These are phyloP conservation scores for Coffea canephora DNA, from an alignment of 257 asterid species.

Conservation along the genomic window DNA sequence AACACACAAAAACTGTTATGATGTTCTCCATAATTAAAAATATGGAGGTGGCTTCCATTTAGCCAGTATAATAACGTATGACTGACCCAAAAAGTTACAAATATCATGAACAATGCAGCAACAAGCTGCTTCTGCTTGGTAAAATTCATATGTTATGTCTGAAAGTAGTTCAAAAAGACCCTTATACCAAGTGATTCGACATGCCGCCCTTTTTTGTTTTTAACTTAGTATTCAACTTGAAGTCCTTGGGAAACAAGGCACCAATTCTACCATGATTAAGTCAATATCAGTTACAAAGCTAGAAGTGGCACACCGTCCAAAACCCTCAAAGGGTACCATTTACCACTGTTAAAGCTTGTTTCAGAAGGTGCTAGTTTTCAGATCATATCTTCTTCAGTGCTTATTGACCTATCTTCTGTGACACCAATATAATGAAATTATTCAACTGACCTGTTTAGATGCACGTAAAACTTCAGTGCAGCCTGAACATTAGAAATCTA, in stretches of 20 bases:
- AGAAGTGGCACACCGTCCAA: neutral
- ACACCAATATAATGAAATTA: neutral
- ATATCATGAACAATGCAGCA: neutral
- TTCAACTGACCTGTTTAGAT: neutral
- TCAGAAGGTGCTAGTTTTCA: neutral
- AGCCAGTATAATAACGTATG: neutral
- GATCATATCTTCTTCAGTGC: neutral
- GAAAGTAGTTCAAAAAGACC: neutral
- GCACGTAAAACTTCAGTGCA: neutral
- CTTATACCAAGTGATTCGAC: neutral
- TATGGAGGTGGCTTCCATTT: neutral
- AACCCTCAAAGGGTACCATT: neutral
- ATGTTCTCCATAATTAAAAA: neutral
- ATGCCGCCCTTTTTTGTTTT: neutral
- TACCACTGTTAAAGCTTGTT: neutral
- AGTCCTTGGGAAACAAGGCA: no score
- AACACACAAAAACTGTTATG: neutral
- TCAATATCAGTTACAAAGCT: no score
- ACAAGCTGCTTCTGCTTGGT: neutral
- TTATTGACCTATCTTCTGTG: neutral
- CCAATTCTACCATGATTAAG: neutral
- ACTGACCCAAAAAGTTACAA: neutral
- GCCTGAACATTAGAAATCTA: neutral
- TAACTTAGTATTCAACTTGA: neutral
- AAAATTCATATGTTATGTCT: neutral